Evolutionary conservation across 2,329 filamentous ascomycete genomes (phyloP).

Genomic region (Mariannaea sp.): DNA sequence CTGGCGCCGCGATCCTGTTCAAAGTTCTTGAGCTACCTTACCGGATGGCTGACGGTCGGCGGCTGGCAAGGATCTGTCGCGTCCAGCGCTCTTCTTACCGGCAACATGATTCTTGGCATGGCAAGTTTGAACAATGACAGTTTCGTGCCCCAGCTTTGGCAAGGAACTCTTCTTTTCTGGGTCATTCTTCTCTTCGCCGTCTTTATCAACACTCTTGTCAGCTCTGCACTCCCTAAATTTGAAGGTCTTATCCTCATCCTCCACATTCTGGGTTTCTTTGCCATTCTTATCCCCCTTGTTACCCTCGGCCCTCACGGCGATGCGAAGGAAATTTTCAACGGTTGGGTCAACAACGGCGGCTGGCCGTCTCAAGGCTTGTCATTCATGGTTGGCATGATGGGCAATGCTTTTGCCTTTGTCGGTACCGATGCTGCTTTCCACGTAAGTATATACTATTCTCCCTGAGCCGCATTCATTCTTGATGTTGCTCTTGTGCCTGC

Average conservation of each 20-base stretch:
- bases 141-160: conserved; percentile 50
- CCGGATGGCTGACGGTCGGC: conserved; percentile 55
- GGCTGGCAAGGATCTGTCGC: conserved; percentile 48
- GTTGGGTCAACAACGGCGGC: conserved; percentile 49
- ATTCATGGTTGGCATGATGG: conserved; percentile 52
- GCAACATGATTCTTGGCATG: conserved; percentile 50
- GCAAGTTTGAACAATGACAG: conserved; percentile 39
- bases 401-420: conserved; percentile 45
- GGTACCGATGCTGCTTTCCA: conserved; percentile 41
- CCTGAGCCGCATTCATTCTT: too few relatives aligned
- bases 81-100: conserved; percentile 49
- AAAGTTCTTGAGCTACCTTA: conserved; percentile 59
- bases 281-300: conserved; percentile 40
- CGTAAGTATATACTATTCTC: too few relatives aligned
- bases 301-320: conserved; percentile 40
- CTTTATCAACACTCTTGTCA: conserved; percentile 56
- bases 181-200: conserved; percentile 52
- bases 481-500: fast-evolving
- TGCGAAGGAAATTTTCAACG: conserved; percentile 48
- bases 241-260: conserved; percentile 56
- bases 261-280: conserved; percentile 48
- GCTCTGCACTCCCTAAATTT: conserved; percentile 52
- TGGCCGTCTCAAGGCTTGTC: conserved; percentile 51
- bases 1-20: conserved; percentile 53
- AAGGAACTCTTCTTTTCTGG: conserved; percentile 55